Evolutionary conservation across 805 yeast genomes (phyloP).

Genomic region (Ogataea pilisensis): DNA sequence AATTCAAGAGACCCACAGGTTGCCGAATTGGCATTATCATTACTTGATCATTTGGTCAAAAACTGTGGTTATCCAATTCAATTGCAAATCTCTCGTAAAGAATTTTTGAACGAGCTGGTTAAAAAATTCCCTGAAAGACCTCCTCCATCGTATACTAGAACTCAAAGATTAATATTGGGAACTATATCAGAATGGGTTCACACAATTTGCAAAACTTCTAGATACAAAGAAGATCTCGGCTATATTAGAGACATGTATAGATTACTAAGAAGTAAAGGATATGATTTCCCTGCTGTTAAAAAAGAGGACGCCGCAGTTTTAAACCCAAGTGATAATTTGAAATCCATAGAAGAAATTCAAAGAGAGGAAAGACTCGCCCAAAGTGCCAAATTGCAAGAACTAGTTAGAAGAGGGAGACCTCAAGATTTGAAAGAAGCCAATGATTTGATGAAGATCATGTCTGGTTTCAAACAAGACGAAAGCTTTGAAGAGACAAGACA

Average conservation of each 20-base stretch:
- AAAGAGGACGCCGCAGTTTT: slow-evolving; percentile 90
- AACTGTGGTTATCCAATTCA: slow-evolving; percentile 98
- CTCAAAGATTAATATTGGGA: slow-evolving; percentile 80
- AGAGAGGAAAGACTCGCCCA: slow-evolving; percentile 91
- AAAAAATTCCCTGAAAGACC: slow-evolving; percentile 94
- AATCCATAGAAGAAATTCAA: slow-evolving; percentile 85
- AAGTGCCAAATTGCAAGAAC: slow-evolving; percentile 91
- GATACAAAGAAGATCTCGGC: slow-evolving; percentile 87
- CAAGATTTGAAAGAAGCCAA: slow-evolving; percentile 95
- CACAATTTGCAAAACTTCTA: slow-evolving; percentile 84
- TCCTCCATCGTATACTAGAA: slow-evolving; percentile 75
- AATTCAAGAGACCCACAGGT: slow-evolving; percentile 82
- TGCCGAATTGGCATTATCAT: slow-evolving; percentile 66
- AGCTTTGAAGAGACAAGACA: slow-evolving; percentile 66
- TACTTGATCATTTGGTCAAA: slow-evolving; percentile 86
- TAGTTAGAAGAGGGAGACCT: slow-evolving; percentile 93
- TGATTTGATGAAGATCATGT: slow-evolving; percentile 95
- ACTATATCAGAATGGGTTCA: slow-evolving; percentile 97
- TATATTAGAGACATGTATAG: slow-evolving; percentile 96
- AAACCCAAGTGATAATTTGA: slow-evolving; percentile 82
- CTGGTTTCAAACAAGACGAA: slow-evolving; percentile 89
- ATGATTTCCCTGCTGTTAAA: slow-evolving; percentile 86
- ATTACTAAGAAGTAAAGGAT: slow-evolving; percentile 83
- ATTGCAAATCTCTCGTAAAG: slow-evolving; percentile 89
- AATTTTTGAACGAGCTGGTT: slow-evolving; percentile 89